These are phyloP conservation scores for Choanephora cucurbitarum DNA, from an alignment of 371 early-diverging fungal genomes.

Conservation along the genomic window DNA sequence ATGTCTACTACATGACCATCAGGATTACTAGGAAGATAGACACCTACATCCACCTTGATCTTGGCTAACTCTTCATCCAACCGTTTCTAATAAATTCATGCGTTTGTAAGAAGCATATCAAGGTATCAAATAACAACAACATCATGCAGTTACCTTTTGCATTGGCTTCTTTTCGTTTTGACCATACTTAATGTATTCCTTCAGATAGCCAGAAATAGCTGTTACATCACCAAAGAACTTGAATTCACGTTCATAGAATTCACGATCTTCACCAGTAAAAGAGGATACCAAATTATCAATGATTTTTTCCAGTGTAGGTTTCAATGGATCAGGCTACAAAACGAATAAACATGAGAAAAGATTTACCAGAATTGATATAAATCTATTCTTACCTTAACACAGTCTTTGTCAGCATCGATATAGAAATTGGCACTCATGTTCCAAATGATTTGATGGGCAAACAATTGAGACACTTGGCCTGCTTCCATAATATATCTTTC, in stretches of 20 bases:
- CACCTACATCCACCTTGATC: conserved; percentile 95
- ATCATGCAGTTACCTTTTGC: conserved; percentile 44
- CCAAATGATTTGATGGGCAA: conserved; percentile 99
- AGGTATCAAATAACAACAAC: background rate
- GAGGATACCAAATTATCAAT: conserved; percentile 75
- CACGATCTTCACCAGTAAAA: conserved; percentile 84
- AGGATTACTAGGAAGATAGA: conserved; percentile 98
- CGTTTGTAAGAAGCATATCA: background rate
- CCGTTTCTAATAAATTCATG: conserved; percentile 36
- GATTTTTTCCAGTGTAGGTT: conserved; percentile 86
- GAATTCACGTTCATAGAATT: conserved; percentile 95
- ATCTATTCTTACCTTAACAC: conserved; percentile 53
- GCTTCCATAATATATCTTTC: conserved; percentile 93
- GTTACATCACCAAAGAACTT: conserved; percentile 94
- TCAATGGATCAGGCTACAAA: conserved; percentile 69
- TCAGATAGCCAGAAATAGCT: conserved; percentile 95
- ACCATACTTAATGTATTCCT: conserved; percentile 91
- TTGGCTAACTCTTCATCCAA: conserved; percentile 95
- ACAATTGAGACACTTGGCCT: conserved; percentile 89
- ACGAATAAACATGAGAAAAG: no score
- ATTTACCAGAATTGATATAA: no score
- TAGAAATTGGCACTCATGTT: conserved; percentile 97
- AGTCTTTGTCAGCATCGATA: conserved; percentile 85
- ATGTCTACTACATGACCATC: conserved; percentile 95
- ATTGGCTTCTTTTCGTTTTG: conserved; percentile 95